These are phyloP conservation scores for Tilletia indica DNA, from an alignment of 1,284 basidiomycete genomes.

Conservation along the genomic window DNA sequence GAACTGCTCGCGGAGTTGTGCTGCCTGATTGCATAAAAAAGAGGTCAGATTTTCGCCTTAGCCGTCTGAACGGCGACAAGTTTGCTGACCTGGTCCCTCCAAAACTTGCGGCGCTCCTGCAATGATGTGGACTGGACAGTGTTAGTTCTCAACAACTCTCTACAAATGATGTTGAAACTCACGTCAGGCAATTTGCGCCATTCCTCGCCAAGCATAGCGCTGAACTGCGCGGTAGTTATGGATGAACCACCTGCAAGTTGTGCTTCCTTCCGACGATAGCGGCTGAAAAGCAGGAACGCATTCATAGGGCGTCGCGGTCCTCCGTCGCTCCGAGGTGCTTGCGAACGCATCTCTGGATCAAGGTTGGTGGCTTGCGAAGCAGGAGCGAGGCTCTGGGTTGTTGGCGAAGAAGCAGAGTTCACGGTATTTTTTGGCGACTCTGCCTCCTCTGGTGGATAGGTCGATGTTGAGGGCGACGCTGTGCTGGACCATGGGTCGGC, in stretches of 20 bases:
- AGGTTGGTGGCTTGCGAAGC: not conserved
- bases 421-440: too few species aligned
- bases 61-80: too few species aligned
- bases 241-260: constrained; percentile 4
- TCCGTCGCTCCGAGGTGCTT: constrained; percentile 13
- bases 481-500: too few species aligned
- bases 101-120: constrained; percentile 12
- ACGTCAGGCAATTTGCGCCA: constrained; percentile 7
- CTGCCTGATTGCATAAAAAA: not conserved
- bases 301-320: constrained; percentile 12
- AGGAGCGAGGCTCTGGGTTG: not conserved
- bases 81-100: constrained; percentile 9
- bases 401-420: too few species aligned
- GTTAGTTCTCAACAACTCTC: too few species aligned
- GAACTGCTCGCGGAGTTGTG: constrained; percentile 11
- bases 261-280: constrained; percentile 9
- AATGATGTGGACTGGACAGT: not conserved
- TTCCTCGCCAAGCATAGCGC: constrained; percentile 5
- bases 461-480: too few species aligned
- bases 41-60: too few species aligned
- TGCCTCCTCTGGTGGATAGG: too few species aligned
- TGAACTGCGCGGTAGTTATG: constrained; percentile 13
- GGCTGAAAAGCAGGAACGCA: constrained; percentile 4
- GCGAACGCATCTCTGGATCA: not conserved
- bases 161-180: not conserved